Evolutionary conservation across 1,139 yeast species (phyloP), one percentile per base, ranked within the genome.

Genomic region (Suhomyces atakaporum): DNA sequence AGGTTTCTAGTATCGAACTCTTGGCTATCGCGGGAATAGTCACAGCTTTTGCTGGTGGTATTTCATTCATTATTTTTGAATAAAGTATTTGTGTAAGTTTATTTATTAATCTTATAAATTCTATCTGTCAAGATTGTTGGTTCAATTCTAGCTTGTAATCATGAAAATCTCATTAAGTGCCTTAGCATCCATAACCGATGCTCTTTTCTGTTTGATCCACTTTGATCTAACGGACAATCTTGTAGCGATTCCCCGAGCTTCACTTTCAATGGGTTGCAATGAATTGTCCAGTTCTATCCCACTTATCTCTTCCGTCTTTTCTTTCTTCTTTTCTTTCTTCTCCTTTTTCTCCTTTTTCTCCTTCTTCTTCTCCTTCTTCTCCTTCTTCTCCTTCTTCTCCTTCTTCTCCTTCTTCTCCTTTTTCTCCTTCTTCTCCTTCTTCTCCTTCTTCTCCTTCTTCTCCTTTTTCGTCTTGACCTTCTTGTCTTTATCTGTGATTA

Each of bases 91-190:
- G 10, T 24, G 14, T 27, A 9, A 22, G 13, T 27, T 20, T 16
- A 27, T 27, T 31, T 16, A 24, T 16, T 15, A 14, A 16, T 8
- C 20, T 18, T 18, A 8, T 18, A 7, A 7, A 24, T 2, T 11
- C 22, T 30, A 29, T 18, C 8, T 18, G 2, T 15, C 12, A 22
- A 12, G 21, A 16, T 18, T 13, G 12, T 3, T 10, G 12, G 9
- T 14, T 15, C 11, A 21, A 20, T 12, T n/a, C 16, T 31, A 70
- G 44, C 66, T 74, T 41, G 85, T 69, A 32, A 87, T 79, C 97
- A 90, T 90, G 58, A 90, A 85, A 41, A 90, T 90, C 60, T 90
- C 97, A 51, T 87, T 88, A 44, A 90, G 74, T 16, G 96, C 89
- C 56, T 87, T 82, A 10, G 84, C 75, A 57, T 90, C 97, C 81